Percentiles rank a stretch among this genome's conserved stretches.
Conservation (phyloP, 345 rosid species). For the Salix caprea region DNA sequence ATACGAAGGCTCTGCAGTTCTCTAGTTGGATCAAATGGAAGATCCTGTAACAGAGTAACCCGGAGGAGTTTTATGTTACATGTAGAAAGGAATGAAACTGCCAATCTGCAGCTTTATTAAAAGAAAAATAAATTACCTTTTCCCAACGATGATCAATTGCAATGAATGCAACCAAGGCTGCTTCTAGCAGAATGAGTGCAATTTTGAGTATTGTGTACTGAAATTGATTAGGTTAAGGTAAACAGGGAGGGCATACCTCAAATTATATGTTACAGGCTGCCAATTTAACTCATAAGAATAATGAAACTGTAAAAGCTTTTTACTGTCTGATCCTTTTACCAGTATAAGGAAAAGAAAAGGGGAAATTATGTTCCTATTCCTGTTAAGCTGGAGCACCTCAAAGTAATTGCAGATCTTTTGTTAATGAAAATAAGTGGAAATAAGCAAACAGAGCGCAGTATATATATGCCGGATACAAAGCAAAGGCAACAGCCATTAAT, state of each 20-base stretch:
- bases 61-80: not conserved
- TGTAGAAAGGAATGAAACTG: too few relatives aligned
- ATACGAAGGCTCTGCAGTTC: slow-evolving; percentile 63
- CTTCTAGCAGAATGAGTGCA: slow-evolving; percentile 61
- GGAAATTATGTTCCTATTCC: not conserved
- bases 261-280: not conserved
- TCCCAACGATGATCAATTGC: slow-evolving; percentile 82
- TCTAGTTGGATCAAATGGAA: slow-evolving; percentile 88
- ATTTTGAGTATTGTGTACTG: slow-evolving; percentile 70
- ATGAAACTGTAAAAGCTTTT: not conserved
- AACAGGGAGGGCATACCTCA: not conserved
- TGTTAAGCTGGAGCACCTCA: not conserved
- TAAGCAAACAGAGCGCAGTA: not conserved
- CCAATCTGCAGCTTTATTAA: too few relatives aligned
- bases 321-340: not conserved
- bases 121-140: slow-evolving; percentile 41
- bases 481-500: slow-evolving; percentile 85
- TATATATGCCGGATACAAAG: slow-evolving; percentile 69
- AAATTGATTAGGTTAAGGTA: slow-evolving; percentile 32
- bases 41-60: slow-evolving; percentile 46
- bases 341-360: not conserved
- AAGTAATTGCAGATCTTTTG: not conserved
- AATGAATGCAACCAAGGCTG: slow-evolving; percentile 68
- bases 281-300: not conserved
- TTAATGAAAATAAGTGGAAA: not conserved